Percentiles rank a stretch among this genome's conserved stretches.
phyloP scores from a whole-genome alignment of 2,329 filamentous ascomycete species.

The Trichoderma afroharzianum region DNA sequence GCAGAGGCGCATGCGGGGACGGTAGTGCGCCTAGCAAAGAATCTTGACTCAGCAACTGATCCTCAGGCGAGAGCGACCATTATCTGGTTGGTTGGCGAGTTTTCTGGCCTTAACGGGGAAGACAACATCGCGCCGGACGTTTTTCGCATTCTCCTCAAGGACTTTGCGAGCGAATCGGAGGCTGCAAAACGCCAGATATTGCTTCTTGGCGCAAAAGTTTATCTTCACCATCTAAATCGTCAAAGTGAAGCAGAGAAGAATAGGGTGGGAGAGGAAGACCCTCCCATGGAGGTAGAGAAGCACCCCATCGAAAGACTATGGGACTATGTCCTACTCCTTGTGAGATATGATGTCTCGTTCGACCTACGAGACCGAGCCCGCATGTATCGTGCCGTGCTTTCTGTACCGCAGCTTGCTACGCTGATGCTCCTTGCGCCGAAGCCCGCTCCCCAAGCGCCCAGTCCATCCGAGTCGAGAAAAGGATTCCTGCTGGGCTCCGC shows the following conservation, averaged over 20 bases:
- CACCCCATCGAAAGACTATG: conserved; percentile 76
- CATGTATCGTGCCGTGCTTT: conserved; percentile 80
- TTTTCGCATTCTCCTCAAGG: conserved; percentile 79
- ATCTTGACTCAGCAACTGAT: conserved; percentile 83
- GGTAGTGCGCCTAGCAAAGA: conserved; percentile 83
- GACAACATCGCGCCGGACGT: conserved; percentile 94
- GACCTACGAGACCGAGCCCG: conserved; percentile 89
- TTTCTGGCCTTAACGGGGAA: conserved; percentile 72
- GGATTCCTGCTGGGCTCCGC: conserved; percentile 78
- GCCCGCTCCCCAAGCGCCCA: conserved; percentile 84
- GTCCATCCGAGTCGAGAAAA: conserved; percentile 78
- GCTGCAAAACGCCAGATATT: conserved; percentile 88
- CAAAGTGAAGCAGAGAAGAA: conserved; percentile 44
- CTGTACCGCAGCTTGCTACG: conserved; percentile 80
- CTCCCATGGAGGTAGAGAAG: conserved; percentile 31
- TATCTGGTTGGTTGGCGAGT: conserved; percentile 96
- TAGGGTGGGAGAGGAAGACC: conserved; percentile 32
- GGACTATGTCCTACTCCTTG: conserved; percentile 78
- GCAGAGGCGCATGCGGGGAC: conserved; percentile 77
- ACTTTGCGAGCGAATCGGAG: conserved; percentile 80
- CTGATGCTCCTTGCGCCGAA: conserved; percentile 91
- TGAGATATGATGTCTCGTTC: conserved; percentile 90
- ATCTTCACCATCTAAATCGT: conserved; percentile 79
- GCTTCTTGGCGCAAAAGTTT: conserved; percentile 91
- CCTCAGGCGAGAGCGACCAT: conserved; percentile 89